A percentile compares a stretch with the other conserved stretches of the same genome.
These are phyloP conservation scores for Phytophthora capsici DNA, from an alignment of 352 stramenopile genomes.

Conservation along the genomic window DNA sequence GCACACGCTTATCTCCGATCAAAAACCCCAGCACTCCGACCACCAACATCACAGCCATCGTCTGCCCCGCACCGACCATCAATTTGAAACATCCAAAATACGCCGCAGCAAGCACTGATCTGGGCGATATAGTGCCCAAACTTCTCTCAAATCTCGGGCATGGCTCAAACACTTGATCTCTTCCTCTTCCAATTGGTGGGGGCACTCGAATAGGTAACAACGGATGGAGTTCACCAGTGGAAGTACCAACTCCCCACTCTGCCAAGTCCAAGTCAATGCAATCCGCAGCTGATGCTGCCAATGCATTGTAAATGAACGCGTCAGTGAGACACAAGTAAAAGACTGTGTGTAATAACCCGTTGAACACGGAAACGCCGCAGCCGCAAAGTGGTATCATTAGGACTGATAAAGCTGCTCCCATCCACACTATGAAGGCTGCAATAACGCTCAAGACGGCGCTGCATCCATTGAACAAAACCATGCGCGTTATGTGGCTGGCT, in stretches of 20 bases:
- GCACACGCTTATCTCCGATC: constrained; percentile 33
- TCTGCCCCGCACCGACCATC: constrained; percentile 42
- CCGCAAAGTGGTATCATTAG: constrained; percentile 60
- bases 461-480: constrained; percentile 39
- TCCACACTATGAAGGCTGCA: constrained; percentile 26
- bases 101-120: constrained; percentile 43
- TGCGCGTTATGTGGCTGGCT: constrained; percentile 29
- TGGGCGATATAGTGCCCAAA: constrained; percentile 43
- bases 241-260: constrained; percentile 3
- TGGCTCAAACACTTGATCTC: constrained; percentile 22
- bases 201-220: constrained; percentile 47
- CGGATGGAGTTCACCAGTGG: constrained; percentile 28
- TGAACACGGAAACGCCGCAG: constrained; percentile 58
- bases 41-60: constrained; percentile 39
- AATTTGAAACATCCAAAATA: constrained; percentile 64
- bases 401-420: constrained; percentile 30
- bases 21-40: constrained; percentile 41
- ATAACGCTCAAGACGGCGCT: constrained; percentile 31
- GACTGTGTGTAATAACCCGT: constrained; percentile 42
- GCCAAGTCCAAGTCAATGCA: constrained; percentile 31
- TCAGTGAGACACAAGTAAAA: constrained; percentile 53
- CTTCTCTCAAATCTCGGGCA: constrained; percentile 46
- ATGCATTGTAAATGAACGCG: constrained; percentile 57
- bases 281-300: constrained; percentile 31
- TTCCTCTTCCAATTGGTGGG: constrained; percentile 8